phyloP scores from a whole-genome alignment of 2,329 filamentous ascomycete genomes.

The Sporothrix humicola region DNA sequence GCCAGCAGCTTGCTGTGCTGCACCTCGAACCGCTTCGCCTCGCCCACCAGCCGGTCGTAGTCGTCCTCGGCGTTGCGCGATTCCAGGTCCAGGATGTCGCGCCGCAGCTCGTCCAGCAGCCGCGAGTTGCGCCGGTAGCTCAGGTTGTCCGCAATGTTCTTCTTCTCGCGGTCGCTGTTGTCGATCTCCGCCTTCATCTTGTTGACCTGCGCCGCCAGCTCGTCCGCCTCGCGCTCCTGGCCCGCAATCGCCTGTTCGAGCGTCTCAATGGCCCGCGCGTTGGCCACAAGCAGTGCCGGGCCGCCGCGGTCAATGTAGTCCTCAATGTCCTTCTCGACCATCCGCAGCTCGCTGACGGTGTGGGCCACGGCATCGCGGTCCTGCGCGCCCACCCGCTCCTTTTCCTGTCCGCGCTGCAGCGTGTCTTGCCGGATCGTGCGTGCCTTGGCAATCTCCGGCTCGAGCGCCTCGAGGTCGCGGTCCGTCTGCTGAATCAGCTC shows the following conservation, averaged over 20 bases:
- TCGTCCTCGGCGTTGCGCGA: slow-evolving; percentile 82
- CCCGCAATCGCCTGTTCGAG: slow-evolving; percentile 70
- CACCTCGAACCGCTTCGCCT: slow-evolving; percentile 71
- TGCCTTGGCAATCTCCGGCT: slow-evolving; percentile 76
- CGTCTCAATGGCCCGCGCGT: slow-evolving; percentile 69
- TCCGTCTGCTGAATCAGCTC: slow-evolving; percentile 73
- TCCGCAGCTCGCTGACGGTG: slow-evolving; percentile 76
- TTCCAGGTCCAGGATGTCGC: slow-evolving; percentile 76
- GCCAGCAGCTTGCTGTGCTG: slow-evolving; percentile 72
- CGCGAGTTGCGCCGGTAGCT: slow-evolving; percentile 78
- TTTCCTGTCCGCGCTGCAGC: slow-evolving; percentile 70
- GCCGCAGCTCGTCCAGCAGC: slow-evolving; percentile 68
- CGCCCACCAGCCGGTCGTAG: slow-evolving; percentile 72
- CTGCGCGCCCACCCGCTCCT: slow-evolving; percentile 73
- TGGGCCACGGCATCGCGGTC: slow-evolving; percentile 74
- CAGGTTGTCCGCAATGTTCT: slow-evolving; percentile 87
- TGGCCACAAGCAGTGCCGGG: slow-evolving; percentile 69
- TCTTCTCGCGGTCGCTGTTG: slow-evolving; percentile 81
- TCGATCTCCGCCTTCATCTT: slow-evolving; percentile 76
- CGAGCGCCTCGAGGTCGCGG: slow-evolving; percentile 72
- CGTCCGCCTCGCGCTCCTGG: slow-evolving; percentile 70
- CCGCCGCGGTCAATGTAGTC: slow-evolving; percentile 80
- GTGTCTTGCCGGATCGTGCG: slow-evolving; percentile 79
- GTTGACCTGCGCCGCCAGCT: slow-evolving; percentile 74
- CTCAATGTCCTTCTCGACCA: slow-evolving; percentile 77